Evolutionary conservation across 805 yeast species (phyloP), one percentile per base, ranked within the genome.

Genomic region (Tetrapisispora arboricola): DNA sequence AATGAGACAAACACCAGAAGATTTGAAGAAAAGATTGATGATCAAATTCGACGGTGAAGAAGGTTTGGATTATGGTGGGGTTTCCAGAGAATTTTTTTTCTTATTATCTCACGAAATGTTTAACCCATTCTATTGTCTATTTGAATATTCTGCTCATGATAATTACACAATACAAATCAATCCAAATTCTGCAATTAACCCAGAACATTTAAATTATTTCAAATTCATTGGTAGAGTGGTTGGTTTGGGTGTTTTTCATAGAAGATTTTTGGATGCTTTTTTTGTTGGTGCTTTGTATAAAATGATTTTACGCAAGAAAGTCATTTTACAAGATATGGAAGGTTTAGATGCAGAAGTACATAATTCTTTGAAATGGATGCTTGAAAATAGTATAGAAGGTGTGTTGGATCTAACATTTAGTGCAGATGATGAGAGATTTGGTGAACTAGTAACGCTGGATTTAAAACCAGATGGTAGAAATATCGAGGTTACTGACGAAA

Each of bases 61-160:
- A 71, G 99, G 98, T 64, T 75, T 92, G 55, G 99, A 92, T 70
- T 92, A 92, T 61, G 99, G 99, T 73, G 99, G 99, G 61, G 97
- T 92, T 47, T 86, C 96, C 24, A 76, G 99, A 69, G 99, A 92
- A 65, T 92, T 86, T 64, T 92, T 92, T 80, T 92, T 88, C 68
- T 72, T 88, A 60, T 72, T 92, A 50, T 88, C 97, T 3, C 98
- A 92, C 61, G 97, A 92, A 65, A 92, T 92, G 96, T 92, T 92
- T 65, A 88, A 92, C 61, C 99, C 99, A 47, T 85, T 88, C 64
- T 92, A 92, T 64, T 90, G 99, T 67, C 70, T 92, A 56, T 92
- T 92, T 62, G 96, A 92, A 66, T 92, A 92, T 64, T 87, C 96
- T 15, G 94, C 97, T 28, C 95, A 88, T 66, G 99, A 92, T 67